These are phyloP conservation scores for Annona squamosa DNA, from an alignment of 164 flowering plant species.

Conservation along the genomic window DNA sequence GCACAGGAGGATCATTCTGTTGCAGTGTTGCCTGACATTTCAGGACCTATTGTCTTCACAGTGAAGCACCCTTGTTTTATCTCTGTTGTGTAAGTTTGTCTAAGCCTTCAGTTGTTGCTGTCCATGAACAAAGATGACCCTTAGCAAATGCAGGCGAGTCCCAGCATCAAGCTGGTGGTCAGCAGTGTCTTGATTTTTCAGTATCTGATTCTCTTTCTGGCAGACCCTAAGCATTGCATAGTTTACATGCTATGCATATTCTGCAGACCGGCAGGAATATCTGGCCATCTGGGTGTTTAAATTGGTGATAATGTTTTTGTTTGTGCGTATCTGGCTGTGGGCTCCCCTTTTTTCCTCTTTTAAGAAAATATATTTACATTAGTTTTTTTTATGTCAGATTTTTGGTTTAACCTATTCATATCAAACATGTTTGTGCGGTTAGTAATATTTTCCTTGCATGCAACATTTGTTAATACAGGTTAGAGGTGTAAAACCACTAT, in stretches of 20 bases:
- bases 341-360: background rate
- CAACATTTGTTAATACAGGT: slow-evolving; percentile 43
- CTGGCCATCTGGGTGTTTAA: background rate
- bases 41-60: too few relatives aligned
- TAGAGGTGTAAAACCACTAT: slow-evolving; percentile 80
- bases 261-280: background rate
- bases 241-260: background rate
- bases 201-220: background rate
- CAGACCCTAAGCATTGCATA: background rate
- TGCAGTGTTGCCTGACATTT: too few relatives aligned
- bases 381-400: background rate
- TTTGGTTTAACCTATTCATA: background rate
- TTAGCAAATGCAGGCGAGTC: background rate
- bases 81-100: too few relatives aligned
- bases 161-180: background rate
- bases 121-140: too few relatives aligned
- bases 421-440: background rate
- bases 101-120: too few relatives aligned
- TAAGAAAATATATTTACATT: too few relatives aligned
- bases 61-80: too few relatives aligned
- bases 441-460: background rate
- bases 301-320: background rate
- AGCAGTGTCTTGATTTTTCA: background rate
- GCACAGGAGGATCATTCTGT: too few relatives aligned
- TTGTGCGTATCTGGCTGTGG: background rate